Percentiles rank a stretch among this genome's conserved stretches.
Conservation (phyloP, 495 filamentous ascomycete species). For the Penicillium fimorum region DNA sequence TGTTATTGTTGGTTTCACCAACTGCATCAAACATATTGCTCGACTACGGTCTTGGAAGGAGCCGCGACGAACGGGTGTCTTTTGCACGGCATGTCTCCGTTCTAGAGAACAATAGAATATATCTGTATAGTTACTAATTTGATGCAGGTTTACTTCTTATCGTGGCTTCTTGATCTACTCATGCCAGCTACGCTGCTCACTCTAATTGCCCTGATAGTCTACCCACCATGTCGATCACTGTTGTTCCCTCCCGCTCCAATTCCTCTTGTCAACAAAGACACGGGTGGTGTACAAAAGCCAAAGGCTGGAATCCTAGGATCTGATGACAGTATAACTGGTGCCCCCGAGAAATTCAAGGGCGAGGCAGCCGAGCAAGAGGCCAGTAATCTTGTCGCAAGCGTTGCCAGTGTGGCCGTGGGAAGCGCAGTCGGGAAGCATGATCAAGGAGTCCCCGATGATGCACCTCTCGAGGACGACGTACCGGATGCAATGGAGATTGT, state of each 20-base stretch:
- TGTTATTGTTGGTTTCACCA: constrained; percentile 64
- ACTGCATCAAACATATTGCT: constrained; percentile 68
- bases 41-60: constrained; percentile 82
- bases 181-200: constrained; percentile 55
- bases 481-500: constrained; percentile 65
- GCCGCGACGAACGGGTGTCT: constrained; percentile 62
- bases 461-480: constrained; percentile 44
- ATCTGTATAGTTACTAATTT: background rate
- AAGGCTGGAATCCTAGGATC: constrained; percentile 72
- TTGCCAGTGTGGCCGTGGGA: constrained; percentile 70
- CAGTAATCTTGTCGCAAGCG: constrained; percentile 71
- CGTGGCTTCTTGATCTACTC: constrained; percentile 72
- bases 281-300: constrained; percentile 70
- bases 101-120: constrained; percentile 41
- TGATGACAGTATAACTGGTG: constrained; percentile 74
- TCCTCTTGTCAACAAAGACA: constrained; percentile 65
- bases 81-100: constrained; percentile 59
- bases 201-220: constrained; percentile 65
- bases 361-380: constrained; percentile 86
- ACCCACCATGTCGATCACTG: constrained; percentile 57
- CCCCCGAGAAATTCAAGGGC: constrained; percentile 78
- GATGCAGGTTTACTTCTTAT: constrained; percentile 61
- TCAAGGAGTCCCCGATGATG: constrained; percentile 46
- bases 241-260: constrained; percentile 79
- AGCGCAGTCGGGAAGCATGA: constrained; percentile 73